A percentile compares a stretch with the other conserved stretches of the same genome.
Conservation (phyloP, 257 asterid species). For the Coffea canephora region DNA sequence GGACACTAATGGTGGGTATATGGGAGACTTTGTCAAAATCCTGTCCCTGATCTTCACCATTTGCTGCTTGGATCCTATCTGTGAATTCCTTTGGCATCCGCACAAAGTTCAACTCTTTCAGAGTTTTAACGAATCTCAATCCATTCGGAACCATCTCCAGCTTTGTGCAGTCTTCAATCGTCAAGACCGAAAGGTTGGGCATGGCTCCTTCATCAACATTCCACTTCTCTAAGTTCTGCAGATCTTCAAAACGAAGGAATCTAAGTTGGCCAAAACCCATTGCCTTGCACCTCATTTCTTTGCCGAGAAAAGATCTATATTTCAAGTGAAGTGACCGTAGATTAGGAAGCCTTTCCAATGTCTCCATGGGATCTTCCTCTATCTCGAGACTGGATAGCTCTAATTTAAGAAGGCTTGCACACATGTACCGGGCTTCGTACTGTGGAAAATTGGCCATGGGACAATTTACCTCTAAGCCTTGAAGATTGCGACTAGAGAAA, state of each 20-base stretch:
- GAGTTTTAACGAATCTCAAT: neutral
- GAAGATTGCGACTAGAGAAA: too few relatives aligned
- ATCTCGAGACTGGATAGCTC: neutral
- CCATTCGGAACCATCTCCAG: constrained; percentile 16
- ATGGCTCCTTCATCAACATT: constrained; percentile 22
- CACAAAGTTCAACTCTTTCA: constrained; percentile 3
- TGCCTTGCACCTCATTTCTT: constrained; percentile 15
- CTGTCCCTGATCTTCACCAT: neutral
- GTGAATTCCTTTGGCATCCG: neutral
- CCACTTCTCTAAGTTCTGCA: constrained; percentile 15
- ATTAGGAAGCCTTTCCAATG: constrained; percentile 18
- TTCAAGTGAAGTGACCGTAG: neutral
- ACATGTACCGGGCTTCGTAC: neutral
- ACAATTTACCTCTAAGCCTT: too few relatives aligned
- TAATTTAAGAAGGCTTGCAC: neutral
- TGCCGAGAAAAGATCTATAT: neutral
- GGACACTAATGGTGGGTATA: neutral
- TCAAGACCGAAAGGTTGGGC: constrained; percentile 12
- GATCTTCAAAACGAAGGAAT: neutral
- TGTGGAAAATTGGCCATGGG: too few relatives aligned
- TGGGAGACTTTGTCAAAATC: constrained; percentile 5
- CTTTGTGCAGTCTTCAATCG: neutral
- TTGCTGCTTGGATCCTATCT: neutral
- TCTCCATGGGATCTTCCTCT: neutral
- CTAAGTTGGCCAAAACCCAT: constrained; percentile 12